phyloP scores from a whole-genome alignment of 2,329 filamentous ascomycete species.

The Aspergillus calidoustus region DNA sequence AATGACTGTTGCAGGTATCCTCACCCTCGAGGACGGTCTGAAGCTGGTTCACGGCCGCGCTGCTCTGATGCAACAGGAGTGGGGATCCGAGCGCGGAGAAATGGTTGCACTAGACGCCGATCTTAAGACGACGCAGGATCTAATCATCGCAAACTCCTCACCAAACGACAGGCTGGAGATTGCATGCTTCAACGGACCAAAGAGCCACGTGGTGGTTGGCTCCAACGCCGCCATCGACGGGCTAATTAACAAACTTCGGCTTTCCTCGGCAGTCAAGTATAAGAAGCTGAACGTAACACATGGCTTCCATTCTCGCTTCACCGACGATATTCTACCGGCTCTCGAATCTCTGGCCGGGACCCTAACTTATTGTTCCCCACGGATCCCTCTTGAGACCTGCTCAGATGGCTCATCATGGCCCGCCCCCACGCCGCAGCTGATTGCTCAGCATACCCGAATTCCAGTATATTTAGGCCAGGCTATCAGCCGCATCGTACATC shows the following conservation, averaged over 20 bases:
- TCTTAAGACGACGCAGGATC: neutral
- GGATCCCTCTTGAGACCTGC: neutral
- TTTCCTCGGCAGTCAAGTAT: neutral
- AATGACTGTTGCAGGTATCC: conserved; percentile 36
- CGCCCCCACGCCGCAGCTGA: neutral
- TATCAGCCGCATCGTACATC: conserved; percentile 39
- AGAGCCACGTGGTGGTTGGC: neutral
- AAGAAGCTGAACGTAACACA: neutral
- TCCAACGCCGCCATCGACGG: neutral
- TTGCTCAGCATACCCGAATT: conserved; percentile 22
- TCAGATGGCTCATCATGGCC: neutral
- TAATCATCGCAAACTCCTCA: neutral
- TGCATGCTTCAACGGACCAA: conserved; percentile 1
- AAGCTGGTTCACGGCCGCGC: conserved; percentile 36
- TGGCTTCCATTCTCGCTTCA: neutral
- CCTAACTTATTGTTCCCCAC: neutral
- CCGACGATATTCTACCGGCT: neutral
- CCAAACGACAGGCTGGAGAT: neutral
- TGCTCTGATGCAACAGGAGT: conserved; percentile 33
- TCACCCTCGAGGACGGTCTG: conserved; percentile 37
- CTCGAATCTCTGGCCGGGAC: neutral
- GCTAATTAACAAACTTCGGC: neutral
- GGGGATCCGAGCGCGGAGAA: conserved; percentile 38
- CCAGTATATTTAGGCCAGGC: conserved; percentile 55
- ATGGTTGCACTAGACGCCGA: conserved; percentile 42